These are phyloP conservation scores for Podila clonocystis DNA, from an alignment of 192 early-diverging fungal species.

Conservation along the genomic window DNA sequence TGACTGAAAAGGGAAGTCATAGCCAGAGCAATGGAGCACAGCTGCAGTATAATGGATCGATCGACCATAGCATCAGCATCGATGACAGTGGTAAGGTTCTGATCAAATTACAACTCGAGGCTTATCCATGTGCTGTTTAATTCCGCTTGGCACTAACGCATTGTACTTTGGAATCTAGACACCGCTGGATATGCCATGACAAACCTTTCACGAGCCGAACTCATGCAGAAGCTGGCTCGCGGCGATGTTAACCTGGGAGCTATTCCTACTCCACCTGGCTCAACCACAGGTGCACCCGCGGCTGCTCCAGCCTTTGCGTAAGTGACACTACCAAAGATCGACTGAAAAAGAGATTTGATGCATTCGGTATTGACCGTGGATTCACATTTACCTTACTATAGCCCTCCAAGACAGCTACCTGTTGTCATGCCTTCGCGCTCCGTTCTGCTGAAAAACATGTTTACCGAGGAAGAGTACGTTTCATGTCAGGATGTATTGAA, in stretches of 20 bases:
- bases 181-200: slow-evolving; percentile 73
- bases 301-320: slow-evolving; percentile 38
- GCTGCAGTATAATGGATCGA: slow-evolving; percentile 61
- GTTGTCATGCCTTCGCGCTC: slow-evolving; percentile 67
- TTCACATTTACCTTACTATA: slow-evolving; percentile 13
- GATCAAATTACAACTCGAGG: neutral
- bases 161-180: slow-evolving; percentile 29
- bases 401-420: slow-evolving; percentile 57
- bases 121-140: neutral
- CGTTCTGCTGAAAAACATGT: slow-evolving; percentile 88
- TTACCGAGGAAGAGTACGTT: slow-evolving; percentile 82
- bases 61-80: slow-evolving; percentile 48
- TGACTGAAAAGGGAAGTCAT: slow-evolving; percentile 68
- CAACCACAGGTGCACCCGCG: slow-evolving; percentile 26
- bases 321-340: neutral
- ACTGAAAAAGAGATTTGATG: neutral
- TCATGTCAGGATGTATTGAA: neutral
- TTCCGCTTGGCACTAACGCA: neutral
- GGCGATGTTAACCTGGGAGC: slow-evolving; percentile 57
- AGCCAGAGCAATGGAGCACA: slow-evolving; percentile 49
- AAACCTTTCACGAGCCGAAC: slow-evolving; percentile 73
- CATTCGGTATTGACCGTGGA: neutral
- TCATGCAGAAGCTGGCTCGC: slow-evolving; percentile 85
- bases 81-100: slow-evolving; percentile 45
- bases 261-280: slow-evolving; percentile 15